These are phyloP conservation scores for slime mould (Dictyostelium discoideum) DNA, from an alignment of 78 protist species.

Conservation along the genomic window DNA sequence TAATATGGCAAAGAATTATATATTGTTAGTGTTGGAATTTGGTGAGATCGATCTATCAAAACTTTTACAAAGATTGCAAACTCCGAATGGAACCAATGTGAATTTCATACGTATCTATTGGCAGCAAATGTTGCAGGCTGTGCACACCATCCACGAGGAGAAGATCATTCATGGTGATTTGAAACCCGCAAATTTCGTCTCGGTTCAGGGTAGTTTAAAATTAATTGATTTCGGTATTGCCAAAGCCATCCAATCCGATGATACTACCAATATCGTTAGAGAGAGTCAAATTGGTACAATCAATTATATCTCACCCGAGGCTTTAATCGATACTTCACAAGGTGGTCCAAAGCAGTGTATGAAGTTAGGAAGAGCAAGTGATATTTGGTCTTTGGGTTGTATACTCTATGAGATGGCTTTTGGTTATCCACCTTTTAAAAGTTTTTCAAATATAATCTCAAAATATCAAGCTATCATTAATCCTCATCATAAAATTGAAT, in stretches of 20 bases:
- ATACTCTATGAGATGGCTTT: conserved; percentile 93
- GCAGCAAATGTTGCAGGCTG: conserved; percentile 90
- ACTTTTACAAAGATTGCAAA: conserved; percentile 19
- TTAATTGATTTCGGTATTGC: conserved; percentile 99
- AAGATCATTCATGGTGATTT: conserved; percentile 96
- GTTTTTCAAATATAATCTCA: not conserved
- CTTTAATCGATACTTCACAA: conserved; percentile 77
- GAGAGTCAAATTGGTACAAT: conserved; percentile 95
- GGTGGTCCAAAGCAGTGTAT: conserved; percentile 41
- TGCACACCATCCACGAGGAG: conserved; percentile 91
- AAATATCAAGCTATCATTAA: conserved; percentile 84
- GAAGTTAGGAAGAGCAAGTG: conserved; percentile 88
- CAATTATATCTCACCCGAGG: conserved; percentile 98
- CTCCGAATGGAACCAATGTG: conserved; percentile 14
- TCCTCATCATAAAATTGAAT: conserved; percentile 56
- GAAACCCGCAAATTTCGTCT: conserved; percentile 98
- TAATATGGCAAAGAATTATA: not conserved
- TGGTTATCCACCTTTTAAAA: conserved; percentile 90
- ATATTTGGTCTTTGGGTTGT: conserved; percentile 97
- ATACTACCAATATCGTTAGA: conserved; percentile 89
- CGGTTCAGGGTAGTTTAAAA: conserved; percentile 94
- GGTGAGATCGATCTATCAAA: conserved; percentile 93
- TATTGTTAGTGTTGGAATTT: conserved; percentile 91
- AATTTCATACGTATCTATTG: conserved; percentile 89
- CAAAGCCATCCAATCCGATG: conserved; percentile 85